Evolutionary conservation across 208 protist species (phyloP), one percentile per base, ranked within the genome.

Genomic region (Zelonia costaricensis): DNA sequence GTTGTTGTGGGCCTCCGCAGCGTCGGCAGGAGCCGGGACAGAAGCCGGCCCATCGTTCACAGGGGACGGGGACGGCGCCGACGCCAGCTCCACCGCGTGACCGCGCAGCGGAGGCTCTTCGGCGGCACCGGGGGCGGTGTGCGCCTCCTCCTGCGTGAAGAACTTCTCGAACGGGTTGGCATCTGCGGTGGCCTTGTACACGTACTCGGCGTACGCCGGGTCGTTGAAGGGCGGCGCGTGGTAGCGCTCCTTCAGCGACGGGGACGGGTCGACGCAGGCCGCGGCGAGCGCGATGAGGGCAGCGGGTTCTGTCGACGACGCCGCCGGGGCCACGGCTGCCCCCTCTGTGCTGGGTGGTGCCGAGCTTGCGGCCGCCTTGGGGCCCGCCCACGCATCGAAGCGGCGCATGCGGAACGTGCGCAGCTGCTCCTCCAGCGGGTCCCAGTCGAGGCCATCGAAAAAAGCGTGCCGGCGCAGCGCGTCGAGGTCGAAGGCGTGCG

Each of bases 141-240:
- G 25, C 22, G 40, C 31, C 18, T 6, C 42, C 27, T 28, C 42
- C 20, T 38, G 25, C 20, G 52, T 20, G n/a, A 88, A 52, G 45
- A 77, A 82, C 42, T 74, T 55, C 62, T 95, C 89, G 74, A 93
- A 93, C 8, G 84, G 86, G 48, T 93, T 93, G 2, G 70, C 80
- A 53, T 95, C 89, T 0, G 89, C 84, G 15, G 89, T 91, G 12
- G 72, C 79, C 31, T 57, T 54, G 75, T 89, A 93, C 20, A 93
- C 82, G 44, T 95, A 95, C 59, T 88, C 79, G 9, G 83, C 84
- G 68, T 95, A 95, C 18, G 60, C 36, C 9, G 49, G 39, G 58
- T 83, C 68, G 52, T 93, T 87, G 39, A 78, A 74, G 1, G 89
- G 89, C 16, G 65, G 44, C 5, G 33, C 30, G 54, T 86, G 75